Conservation (phyloP, 129 eudicot genomes). For the Pulicaria dysenterica region DNA sequence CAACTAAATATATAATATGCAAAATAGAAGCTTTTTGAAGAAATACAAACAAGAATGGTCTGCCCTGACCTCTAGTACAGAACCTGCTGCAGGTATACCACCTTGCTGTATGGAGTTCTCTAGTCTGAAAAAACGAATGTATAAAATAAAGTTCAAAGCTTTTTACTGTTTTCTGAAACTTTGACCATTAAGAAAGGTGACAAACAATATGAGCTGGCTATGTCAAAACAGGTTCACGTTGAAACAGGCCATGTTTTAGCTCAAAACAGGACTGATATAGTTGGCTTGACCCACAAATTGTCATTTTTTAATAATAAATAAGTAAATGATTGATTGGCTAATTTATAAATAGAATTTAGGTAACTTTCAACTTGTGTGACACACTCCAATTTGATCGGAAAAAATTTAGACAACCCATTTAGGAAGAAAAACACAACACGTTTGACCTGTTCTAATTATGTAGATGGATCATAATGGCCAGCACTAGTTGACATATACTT, state of each 20-base stretch:
- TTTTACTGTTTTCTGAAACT: too few relatives aligned
- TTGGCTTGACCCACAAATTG: too few relatives aligned
- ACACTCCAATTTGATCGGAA: too few relatives aligned
- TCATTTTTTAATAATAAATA: too few relatives aligned
- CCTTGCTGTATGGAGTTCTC: conserved; percentile 81
- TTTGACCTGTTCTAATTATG: not conserved
- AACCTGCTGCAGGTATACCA: conserved; percentile 66
- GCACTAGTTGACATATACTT: not conserved
- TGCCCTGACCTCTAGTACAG: conserved; percentile 68
- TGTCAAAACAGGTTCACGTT: too few relatives aligned
- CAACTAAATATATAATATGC: not conserved
- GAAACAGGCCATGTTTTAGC: too few relatives aligned
- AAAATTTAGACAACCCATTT: too few relatives aligned
- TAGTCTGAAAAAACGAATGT: conserved; percentile 50
- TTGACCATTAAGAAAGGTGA: too few relatives aligned
- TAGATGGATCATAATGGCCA: not conserved
- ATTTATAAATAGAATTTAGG: not conserved
- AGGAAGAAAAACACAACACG: too few relatives aligned
- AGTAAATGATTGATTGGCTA: too few relatives aligned
- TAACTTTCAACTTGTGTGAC: not conserved
- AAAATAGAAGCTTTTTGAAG: not conserved
- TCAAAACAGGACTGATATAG: too few relatives aligned
- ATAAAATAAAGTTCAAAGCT: not conserved
- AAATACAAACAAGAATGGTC: conserved; percentile 20
- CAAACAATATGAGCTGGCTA: too few relatives aligned